Conservation (phyloP, 2,329 filamentous ascomycete genomes). For the Colletotrichum shisoi region DNA sequence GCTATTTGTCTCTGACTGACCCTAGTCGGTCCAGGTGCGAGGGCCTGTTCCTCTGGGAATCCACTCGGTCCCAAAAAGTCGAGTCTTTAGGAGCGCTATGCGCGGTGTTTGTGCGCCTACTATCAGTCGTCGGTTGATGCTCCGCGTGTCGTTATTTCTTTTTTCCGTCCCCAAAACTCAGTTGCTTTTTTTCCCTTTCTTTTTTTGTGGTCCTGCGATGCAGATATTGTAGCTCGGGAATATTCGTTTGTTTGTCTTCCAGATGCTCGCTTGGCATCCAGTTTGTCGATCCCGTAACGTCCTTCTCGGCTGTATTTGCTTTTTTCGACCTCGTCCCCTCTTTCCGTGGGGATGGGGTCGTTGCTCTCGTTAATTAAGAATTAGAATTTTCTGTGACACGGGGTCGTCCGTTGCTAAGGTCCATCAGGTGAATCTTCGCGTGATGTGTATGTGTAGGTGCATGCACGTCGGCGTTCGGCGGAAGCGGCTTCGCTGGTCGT, state of each 20-base stretch:
- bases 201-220: conserved; percentile 21
- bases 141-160: conserved; percentile 29
- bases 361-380: conserved; percentile 32
- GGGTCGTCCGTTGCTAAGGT: conserved; percentile 11
- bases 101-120: conserved; percentile 28
- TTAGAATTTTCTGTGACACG: conserved; percentile 25
- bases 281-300: not conserved
- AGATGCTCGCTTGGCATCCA: not conserved
- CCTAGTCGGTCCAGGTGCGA: conserved; percentile 23
- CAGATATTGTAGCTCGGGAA: conserved; percentile 21
- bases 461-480: conserved; percentile 15
- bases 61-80: conserved; percentile 21
- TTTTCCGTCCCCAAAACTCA: not conserved
- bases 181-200: conserved; percentile 10
- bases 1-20: conserved; percentile 31
- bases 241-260: conserved; percentile 13
- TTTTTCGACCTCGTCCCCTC: not conserved
- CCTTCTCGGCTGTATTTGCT: conserved; percentile 9
- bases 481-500: conserved; percentile 21
- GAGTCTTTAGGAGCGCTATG: conserved; percentile 11
- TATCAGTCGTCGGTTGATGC: conserved; percentile 17
- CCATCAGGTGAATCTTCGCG: conserved; percentile 25
- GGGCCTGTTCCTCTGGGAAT: conserved; percentile 21
- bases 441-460: conserved; percentile 11
- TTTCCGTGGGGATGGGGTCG: conserved; percentile 7